Evolutionary conservation across 1,284 basidiomycete genomes (phyloP), one percentile per base, ranked within the genome.

Genomic region (Ceratobasidium sp.): DNA sequence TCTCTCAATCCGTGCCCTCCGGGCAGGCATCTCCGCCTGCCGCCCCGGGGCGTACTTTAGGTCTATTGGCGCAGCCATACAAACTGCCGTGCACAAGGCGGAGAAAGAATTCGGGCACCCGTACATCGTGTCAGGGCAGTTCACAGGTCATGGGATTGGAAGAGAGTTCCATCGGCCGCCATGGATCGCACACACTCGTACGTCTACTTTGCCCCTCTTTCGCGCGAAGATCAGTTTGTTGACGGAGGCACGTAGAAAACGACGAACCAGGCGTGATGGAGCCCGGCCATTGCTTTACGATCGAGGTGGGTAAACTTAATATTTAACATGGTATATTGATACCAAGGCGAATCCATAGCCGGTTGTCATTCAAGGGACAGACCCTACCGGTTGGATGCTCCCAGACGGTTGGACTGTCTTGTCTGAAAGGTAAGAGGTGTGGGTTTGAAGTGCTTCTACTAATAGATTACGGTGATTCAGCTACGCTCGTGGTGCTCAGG

Each of bases 401-500:
- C 92, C 91, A 2, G 94, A 95, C 78, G 92, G 91, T 36, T 95
- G 94, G 94, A 94, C 92, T 2, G 87, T 89, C 42, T 89, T 91
- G 0, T 94, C 93, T 0, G 87, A 91, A 82, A 78, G 75, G 85
- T 76, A 23, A 21, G 30, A 23, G 25, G 54, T 16, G 30, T 16
- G 49, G 40, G n/a, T 42, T 8, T 69, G 51, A 51, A 8, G 21
- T 2, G n/a, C 2, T 6, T 12, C 18, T 21, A 0, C 9, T 14
- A 25, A 74, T 74, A 77, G 71, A 76, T 56, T 9, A 3, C 9
- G n/a, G 1, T 42, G 16, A 21, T 53, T 61, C 36, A 76, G 72
- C 75, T 91, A 91, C 63, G 91, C 91, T 1, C 84, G 94, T 16
- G 87, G 88, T 58, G 92, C 93, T 1, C 93, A 95, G 21, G 63